Evolutionary conservation across 305 asterid species (phyloP), one percentile per base, ranked within the genome.

Genomic region (Fraxinus xanthoxyloides): DNA sequence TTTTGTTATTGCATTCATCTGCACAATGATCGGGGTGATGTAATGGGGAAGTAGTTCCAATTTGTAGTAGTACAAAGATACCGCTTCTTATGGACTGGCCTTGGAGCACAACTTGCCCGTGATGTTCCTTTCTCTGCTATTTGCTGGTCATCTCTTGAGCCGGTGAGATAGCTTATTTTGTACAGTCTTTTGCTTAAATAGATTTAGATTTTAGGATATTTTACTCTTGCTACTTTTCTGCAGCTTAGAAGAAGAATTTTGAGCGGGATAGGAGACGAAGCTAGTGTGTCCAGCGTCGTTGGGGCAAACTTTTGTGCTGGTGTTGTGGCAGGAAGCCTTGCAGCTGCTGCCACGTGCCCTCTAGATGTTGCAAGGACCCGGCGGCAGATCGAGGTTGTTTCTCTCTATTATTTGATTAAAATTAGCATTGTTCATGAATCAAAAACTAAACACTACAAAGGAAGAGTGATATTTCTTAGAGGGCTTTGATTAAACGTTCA

Each of bases 61-160:
- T 51, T 15, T 38, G 1, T 80, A 77, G 77, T 90, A 91, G 91
- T 87, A 54, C 94, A 87, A 75, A 86, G 82, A 84, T 94, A 90
- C 82, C 97, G 97, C n/a, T 34, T 84, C 73, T 84, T 92, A 78
- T 92, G 98, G 98, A 92, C 96, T 76, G 98, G 99, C 76, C 93
- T 95, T 24, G 97, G 99, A 78, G 97, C 95, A 67, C 99, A 95
- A 85, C 97, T 95, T 76, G 95, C 95, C 23, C 98, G 98, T 10
- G 99, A 95, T 82, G 98, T 95, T 77, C 99, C 99, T 40, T 94
- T 94, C 87, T 93, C 99, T 83, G 99, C 99, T 19, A 90, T 95
- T 76, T 94, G 99, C 86, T 95, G 99, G 99, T 88, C 98, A 77
- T 80, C 95, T 79, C 93, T 95, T 70, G 99, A 95, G 88, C 98